phyloP scores from a whole-genome alignment of 345 rosid species.

The Turnera subulata region DNA sequence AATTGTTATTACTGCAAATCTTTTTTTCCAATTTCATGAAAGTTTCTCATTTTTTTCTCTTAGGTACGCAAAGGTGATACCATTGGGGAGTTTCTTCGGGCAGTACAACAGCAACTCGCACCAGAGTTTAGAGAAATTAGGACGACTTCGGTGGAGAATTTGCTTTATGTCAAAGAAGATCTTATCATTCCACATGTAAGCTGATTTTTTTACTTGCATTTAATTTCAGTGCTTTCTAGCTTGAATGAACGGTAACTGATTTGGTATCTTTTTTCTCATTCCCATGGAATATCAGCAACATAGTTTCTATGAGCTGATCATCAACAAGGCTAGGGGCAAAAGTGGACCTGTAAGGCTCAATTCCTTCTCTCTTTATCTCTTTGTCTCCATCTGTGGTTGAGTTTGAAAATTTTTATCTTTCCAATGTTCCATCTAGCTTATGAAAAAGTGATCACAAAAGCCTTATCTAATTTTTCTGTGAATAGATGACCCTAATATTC shows the following conservation, averaged over 20 bases:
- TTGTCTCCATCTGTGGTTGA: neutral
- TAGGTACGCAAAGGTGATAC: constrained; percentile 87
- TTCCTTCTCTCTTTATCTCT: neutral
- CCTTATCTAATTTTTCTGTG: neutral
- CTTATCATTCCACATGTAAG: constrained; percentile 96
- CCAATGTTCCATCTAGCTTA: neutral
- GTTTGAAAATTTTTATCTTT: neutral
- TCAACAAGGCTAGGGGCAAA: constrained; percentile 98
- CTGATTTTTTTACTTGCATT: constrained; percentile 5
- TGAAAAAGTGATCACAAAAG: neutral
- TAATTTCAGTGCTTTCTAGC: neutral
- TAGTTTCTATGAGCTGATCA: constrained; percentile 93
- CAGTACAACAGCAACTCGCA: constrained; percentile 97
- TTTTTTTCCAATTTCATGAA: neutral
- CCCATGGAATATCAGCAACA: constrained; percentile 73
- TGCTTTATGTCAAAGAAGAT: constrained; percentile 98
- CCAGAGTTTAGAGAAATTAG: constrained; percentile 97
- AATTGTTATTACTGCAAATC: neutral
- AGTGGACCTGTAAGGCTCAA: constrained; percentile 87
- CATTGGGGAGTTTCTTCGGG: constrained; percentile 85
- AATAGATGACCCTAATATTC: no score
- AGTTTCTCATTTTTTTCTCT: neutral
- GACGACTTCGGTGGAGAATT: constrained; percentile 87
- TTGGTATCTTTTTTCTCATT: constrained; percentile 4
- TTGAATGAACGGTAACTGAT: constrained; percentile 8